Percentiles rank a stretch among this genome's conserved stretches.
phyloP scores from a whole-genome alignment of 805 yeast genomes.

The Ogataea corticis region DNA sequence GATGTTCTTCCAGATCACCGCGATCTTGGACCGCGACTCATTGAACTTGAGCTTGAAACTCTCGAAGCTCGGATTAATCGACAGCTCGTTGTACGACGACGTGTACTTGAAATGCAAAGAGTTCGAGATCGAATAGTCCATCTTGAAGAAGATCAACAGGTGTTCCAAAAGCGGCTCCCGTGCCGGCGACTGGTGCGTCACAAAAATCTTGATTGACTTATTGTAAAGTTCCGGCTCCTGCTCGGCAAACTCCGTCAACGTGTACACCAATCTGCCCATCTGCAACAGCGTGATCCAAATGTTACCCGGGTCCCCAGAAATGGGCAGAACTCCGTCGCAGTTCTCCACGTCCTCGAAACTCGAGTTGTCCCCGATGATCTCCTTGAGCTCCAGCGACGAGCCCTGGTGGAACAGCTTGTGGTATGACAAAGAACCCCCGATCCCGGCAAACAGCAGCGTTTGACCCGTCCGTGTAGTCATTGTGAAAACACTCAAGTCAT shows the following conservation, averaged over 20 bases:
- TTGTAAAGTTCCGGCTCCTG: conserved; percentile 30
- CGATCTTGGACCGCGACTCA: conserved; percentile 59
- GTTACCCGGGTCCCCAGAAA: conserved; percentile 63
- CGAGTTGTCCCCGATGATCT: conserved; percentile 30
- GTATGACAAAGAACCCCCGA: conserved; percentile 70
- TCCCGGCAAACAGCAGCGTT: conserved; percentile 59
- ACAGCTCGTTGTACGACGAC: conserved; percentile 66
- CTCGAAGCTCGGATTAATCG: conserved; percentile 63
- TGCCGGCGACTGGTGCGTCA: conserved; percentile 70
- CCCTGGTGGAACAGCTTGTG: conserved; percentile 71
- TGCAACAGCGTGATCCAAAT: conserved; percentile 75
- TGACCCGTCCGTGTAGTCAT: conserved; percentile 43
- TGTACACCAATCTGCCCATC: conserved; percentile 62
- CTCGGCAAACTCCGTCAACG: conserved; percentile 41
- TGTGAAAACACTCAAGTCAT: conserved; percentile 51
- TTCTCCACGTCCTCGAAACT: conserved; percentile 25
- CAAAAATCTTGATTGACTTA: conserved; percentile 56
- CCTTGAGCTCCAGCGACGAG: conserved; percentile 38
- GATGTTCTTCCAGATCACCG: conserved; percentile 63
- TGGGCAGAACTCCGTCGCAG: conserved; percentile 42
- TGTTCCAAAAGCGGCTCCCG: conserved; percentile 70
- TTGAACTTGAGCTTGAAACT: conserved; percentile 62
- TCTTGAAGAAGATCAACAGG: conserved; percentile 62
- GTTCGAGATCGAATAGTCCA: conserved; percentile 73
- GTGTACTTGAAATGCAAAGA: conserved; percentile 72